phyloP scores from a whole-genome alignment of 192 early-diverging fungal species.

The Coemansia pectinata region DNA sequence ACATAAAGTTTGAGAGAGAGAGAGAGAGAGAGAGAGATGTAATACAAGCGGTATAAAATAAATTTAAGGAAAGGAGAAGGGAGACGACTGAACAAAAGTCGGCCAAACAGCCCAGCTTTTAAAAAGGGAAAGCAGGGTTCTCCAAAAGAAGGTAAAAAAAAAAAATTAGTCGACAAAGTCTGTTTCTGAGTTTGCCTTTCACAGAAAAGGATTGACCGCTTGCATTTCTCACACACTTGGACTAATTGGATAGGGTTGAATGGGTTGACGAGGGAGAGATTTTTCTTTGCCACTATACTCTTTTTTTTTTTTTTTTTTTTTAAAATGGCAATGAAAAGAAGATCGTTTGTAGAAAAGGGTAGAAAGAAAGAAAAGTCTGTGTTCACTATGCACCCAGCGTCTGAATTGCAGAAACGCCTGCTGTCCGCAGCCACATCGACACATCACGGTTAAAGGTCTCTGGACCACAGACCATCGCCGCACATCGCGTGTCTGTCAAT shows the following conservation, averaged over 20 bases:
- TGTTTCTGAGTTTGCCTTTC: neutral
- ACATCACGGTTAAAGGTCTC: slow-evolving; percentile 38
- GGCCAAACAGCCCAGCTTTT: neutral
- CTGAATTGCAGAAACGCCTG: slow-evolving; percentile 19
- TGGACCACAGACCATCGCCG: slow-evolving; percentile 41
- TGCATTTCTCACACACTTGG: neutral
- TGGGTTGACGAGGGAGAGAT: neutral
- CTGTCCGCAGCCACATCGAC: slow-evolving; percentile 7
- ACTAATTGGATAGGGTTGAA: neutral
- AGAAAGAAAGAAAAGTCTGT: neutral
- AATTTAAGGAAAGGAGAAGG: neutral
- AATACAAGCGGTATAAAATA: neutral
- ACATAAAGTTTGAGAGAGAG: neutral
- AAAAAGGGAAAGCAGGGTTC: neutral
- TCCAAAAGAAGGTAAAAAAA: neutral
- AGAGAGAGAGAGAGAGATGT: neutral
- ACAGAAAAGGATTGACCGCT: neutral
- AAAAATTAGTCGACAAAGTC: neutral
- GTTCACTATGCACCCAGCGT: neutral
- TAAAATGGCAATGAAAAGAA: neutral
- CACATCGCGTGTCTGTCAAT: neutral
- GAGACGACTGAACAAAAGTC: neutral
- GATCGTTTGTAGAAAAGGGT: neutral
- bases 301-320: neutral
- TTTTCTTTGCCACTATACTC: neutral